Conservation (phyloP, 257 asterid species). For the Misopates orontium region DNA sequence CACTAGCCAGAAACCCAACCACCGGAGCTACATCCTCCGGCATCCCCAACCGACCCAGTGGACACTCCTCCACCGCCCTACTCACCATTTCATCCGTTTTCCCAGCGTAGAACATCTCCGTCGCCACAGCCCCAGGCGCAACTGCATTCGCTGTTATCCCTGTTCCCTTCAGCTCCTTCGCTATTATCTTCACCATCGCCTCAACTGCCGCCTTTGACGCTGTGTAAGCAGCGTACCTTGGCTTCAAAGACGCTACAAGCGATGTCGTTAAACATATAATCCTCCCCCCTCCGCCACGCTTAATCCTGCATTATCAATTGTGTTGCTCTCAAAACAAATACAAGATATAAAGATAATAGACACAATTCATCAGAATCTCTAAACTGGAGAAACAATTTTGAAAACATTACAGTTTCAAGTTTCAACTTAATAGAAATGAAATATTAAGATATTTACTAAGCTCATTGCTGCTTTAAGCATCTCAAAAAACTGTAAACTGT, state of each 20-base stretch:
- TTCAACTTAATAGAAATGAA: no score
- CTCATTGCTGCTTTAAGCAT: no score
- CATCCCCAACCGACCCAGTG: conserved; percentile 62
- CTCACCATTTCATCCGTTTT: conserved; percentile 53
- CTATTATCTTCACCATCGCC: conserved; percentile 64
- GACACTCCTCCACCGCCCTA: conserved; percentile 44
- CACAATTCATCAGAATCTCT: no score
- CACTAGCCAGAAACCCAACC: conserved; percentile 58
- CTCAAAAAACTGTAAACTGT: no score
- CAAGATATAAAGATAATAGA: no score
- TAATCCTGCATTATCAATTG: background rate
- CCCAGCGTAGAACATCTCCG: conserved; percentile 63
- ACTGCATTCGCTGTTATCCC: conserved; percentile 71
- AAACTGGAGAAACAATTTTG: no score
- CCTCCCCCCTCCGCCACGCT: conserved; percentile 71
- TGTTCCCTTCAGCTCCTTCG: conserved; percentile 75
- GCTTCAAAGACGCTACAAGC: conserved; percentile 43
- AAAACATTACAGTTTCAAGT: no score
- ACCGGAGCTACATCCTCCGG: conserved; percentile 57
- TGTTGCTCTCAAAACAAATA: no score
- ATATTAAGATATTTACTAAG: no score
- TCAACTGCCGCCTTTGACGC: conserved; percentile 85
- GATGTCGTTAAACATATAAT: conserved; percentile 57
- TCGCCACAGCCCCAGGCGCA: conserved; percentile 75
- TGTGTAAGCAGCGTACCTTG: conserved; percentile 57